Percentiles rank a stretch among this genome's conserved stretches.
Conservation (phyloP, 805 yeast species). For the Suhomyces kilbournensis region DNA sequence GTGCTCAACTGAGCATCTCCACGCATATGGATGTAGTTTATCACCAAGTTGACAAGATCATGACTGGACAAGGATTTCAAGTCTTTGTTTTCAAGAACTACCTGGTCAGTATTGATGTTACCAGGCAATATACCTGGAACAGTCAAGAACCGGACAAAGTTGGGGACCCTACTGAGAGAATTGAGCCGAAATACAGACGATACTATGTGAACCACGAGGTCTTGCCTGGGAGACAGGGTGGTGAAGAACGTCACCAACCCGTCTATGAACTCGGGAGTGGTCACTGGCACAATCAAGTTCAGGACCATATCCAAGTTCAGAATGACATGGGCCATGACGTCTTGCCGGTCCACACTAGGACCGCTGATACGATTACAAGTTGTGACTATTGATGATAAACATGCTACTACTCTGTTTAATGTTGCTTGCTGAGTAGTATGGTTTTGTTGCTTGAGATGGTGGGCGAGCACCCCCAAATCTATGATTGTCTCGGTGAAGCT, state of each 20-base stretch:
- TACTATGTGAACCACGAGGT: neutral
- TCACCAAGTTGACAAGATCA: slow-evolving; percentile 12
- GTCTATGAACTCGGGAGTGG: neutral
- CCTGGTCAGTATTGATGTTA: neutral
- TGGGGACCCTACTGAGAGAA: neutral
- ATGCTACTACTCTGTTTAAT: neutral
- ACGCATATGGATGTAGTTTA: slow-evolving; percentile 16
- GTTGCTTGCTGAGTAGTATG: neutral
- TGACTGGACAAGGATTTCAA: neutral
- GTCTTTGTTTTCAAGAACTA: neutral
- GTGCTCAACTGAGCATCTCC: slow-evolving; percentile 8
- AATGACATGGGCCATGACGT: neutral
- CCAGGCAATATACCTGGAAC: slow-evolving; percentile 7
- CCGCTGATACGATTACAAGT: neutral
- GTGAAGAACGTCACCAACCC: neutral
- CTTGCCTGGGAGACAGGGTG: neutral
- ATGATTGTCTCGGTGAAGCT: neutral
- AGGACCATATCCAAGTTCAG: neutral
- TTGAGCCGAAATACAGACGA: neutral
- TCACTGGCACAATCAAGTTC: neutral
- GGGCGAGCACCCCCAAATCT: neutral
- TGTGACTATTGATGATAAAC: neutral
- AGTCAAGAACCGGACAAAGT: slow-evolving; percentile 11
- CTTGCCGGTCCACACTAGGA: neutral
- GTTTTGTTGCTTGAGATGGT: neutral